Evolutionary conservation across 441 rosid species (phyloP).

Genomic region (Syzygium syzygioides): DNA sequence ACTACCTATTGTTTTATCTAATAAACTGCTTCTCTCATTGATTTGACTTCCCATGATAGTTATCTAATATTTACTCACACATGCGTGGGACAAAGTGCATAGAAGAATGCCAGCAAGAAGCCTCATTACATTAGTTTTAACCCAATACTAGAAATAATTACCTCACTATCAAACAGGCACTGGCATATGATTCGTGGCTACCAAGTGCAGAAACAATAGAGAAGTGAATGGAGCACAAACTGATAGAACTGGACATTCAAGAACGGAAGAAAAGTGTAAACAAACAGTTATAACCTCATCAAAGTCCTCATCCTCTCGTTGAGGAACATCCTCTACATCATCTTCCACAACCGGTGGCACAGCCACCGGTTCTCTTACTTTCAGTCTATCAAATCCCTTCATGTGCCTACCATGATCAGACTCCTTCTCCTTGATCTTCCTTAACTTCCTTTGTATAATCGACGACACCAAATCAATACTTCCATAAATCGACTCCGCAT

Average conservation of each 20-base stretch:
- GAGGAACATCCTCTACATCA: slow-evolving; percentile 19
- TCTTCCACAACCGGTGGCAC: slow-evolving; percentile 16
- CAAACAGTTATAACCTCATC: slow-evolving; percentile 40
- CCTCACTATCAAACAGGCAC: neutral
- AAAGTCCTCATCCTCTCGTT: slow-evolving; percentile 32
- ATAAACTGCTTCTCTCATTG: neutral
- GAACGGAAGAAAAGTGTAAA: neutral
- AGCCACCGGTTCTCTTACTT: slow-evolving; percentile 49
- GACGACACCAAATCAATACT: slow-evolving; percentile 84
- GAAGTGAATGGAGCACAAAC: neutral
- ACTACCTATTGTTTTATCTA: neutral
- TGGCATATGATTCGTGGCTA: neutral
- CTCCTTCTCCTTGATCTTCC: slow-evolving; percentile 94
- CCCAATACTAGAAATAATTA: neutral
- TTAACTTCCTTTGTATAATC: slow-evolving; percentile 69
- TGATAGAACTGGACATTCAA: neutral
- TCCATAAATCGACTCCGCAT: slow-evolving; percentile 61
- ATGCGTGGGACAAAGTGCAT: neutral
- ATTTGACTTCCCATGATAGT: neutral
- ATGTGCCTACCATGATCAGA: slow-evolving; percentile 93
- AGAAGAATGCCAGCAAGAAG: neutral
- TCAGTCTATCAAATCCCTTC: slow-evolving; percentile 64
- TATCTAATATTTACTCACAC: neutral
- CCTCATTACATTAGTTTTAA: neutral
- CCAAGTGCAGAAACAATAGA: neutral